Evolutionary conservation across 768 basidiomycete genomes (phyloP), one percentile per base, ranked within the genome.

Genomic region (Melanogaster broomeanus): DNA sequence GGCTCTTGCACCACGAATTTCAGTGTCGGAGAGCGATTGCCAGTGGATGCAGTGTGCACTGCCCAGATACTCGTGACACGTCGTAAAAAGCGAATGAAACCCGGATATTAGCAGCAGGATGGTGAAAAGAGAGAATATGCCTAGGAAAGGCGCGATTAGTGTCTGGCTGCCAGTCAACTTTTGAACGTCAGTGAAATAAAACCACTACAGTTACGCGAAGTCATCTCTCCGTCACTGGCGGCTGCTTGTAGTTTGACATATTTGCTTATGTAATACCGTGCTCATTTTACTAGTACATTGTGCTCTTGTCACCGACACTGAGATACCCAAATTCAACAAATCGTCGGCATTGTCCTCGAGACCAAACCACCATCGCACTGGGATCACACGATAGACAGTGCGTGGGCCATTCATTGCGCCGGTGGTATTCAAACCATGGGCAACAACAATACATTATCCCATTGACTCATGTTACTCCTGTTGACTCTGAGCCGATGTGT

Each of bases 81-180:
- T 58, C 59, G 57, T 61, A 45, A 48, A 48, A 44, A 19, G 30
- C 13, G 45, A 52, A 49, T 31, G 27, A 52, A 51, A 41, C 13
- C 45, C 66, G 65, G 65, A 59, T 13, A 68, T 66, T 44, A 59
- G 51, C 19, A 55, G 21, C 52, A 39, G 45, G 51, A 55, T 40
- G 40, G 63, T 61, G 57, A 59, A 66, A 56, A 11, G 48, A 59
- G 35, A 46, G 58, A 51, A 62, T 43, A 33, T 38, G 43, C 46
- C 53, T 42, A 37, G 12, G 16, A 22, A 19, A 42, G 49, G 42
- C 49, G 31, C 31, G 44, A 37, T 49, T 41, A 18, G 39, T 50
- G 21, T 46, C 42, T 25, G 12, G 27, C 53, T 46, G 39, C 33
- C 33, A 34, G 24, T 37, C 37, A n/a, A n/a, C n/a, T n/a, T n/a